Evolutionary conservation across 345 rosid genomes (phyloP).

Genomic region (Syzygium aromaticum): DNA sequence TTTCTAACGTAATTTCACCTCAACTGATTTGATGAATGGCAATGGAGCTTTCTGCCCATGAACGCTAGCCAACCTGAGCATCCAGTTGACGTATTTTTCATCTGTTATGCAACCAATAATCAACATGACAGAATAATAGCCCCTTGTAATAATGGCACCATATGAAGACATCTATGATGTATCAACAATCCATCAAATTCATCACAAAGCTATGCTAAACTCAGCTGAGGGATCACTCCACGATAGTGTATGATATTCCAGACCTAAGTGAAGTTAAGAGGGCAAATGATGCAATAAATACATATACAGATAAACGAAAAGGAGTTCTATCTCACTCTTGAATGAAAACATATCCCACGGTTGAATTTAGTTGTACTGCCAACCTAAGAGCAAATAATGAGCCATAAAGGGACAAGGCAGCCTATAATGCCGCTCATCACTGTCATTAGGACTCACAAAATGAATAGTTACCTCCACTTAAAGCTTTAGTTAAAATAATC

Average conservation of each 20-base stretch:
- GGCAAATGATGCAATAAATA: neutral
- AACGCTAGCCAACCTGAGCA: slow-evolving; percentile 59
- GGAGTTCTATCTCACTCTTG: neutral
- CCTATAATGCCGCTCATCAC: neutral
- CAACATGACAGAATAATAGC: slow-evolving; percentile 6
- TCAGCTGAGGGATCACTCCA: neutral
- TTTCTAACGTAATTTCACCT: slow-evolving; percentile 29
- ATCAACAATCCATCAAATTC: neutral
- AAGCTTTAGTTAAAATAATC: slow-evolving; percentile 47
- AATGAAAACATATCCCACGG: neutral
- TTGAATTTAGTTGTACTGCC: neutral
- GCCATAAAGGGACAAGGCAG: neutral
- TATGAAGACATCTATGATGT: neutral
- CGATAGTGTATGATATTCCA: neutral
- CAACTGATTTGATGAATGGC: slow-evolving; percentile 71
- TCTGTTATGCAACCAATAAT: slow-evolving; percentile 30
- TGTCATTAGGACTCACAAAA: neutral
- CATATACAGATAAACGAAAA: neutral
- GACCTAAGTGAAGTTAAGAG: neutral
- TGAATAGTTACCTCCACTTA: slow-evolving; percentile 44
- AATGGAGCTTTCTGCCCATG: slow-evolving; percentile 64
- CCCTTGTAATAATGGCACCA: neutral
- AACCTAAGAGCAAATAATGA: neutral
- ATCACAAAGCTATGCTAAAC: neutral
- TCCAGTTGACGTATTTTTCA: slow-evolving; percentile 76